Base-by-base conservation (phyloP, 768 basidiomycete species). In the Mrakia hoshinonis region DNA sequence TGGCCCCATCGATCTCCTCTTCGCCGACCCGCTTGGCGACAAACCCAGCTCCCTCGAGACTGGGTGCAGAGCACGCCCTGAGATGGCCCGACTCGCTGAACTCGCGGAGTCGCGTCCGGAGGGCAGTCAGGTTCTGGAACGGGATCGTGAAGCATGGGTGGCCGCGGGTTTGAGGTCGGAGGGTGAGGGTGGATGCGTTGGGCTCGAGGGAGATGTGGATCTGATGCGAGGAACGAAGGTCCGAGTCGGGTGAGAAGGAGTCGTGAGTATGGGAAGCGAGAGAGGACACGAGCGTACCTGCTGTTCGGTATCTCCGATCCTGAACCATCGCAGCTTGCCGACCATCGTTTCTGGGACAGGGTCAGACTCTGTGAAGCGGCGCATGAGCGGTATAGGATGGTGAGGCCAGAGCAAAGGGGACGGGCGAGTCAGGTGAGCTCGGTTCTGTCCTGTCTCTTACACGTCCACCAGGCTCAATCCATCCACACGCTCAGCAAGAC, bases 141-240 rank as follows among this genome's bases (percentile, higher is more conserved):
- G 69, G 69, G n/a, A 70, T n/a, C 22, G 46, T 39, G 31, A 70
- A 70, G 51, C 60, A 62, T 12, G 69, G 69, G 26, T 70, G 69
- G n/a, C 54, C 51, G 24, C 69, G 49, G 1, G 62, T 66, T 15
- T 46, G 52, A 31, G 49, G 43, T 31, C 69, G 69, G 9, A 65
- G 58, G 26, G 36, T 48, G 62, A 55, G 31, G 3, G 69, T 43
- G 29, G 49, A 34, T 11, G 62, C 52, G 12, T 36, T 26, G 49
- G 52, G 51, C 26, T 70, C 69, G 26, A 70, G 64, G 9, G 62
- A 65, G 63, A 70, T 55, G 62, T 70, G 69, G 47, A 70, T 70
- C 69, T 70, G 22, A 18, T 20, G 43, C 15, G 34, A 13, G 49
- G 39, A 31, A 46, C 12, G 58, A 31, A 47, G 7, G 38, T 26